Conservation (phyloP, 495 filamentous ascomycete genomes). For the Xylaria cubensis region DNA sequence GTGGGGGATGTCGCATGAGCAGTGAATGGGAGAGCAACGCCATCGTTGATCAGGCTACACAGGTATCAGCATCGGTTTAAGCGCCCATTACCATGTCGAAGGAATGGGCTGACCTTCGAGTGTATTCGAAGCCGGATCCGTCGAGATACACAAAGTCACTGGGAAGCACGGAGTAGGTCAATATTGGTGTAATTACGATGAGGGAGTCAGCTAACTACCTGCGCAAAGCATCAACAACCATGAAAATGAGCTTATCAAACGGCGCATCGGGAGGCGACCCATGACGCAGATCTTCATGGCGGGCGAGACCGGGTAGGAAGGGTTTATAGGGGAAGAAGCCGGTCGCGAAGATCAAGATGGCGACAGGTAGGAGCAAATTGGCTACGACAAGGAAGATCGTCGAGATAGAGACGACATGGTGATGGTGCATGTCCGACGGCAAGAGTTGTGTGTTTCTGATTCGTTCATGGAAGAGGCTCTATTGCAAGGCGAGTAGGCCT, state of each 20-base stretch:
- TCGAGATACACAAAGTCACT: slow-evolving; percentile 94
- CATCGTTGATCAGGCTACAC: slow-evolving; percentile 78
- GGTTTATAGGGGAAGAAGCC: slow-evolving; percentile 99
- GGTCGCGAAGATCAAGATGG: slow-evolving; percentile 81
- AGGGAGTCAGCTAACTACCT: slow-evolving; percentile 62
- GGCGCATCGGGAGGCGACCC: slow-evolving; percentile 61
- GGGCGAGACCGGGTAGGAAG: slow-evolving; percentile 81
- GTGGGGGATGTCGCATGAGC: slow-evolving; percentile 96
- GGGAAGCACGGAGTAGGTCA: slow-evolving; percentile 23
- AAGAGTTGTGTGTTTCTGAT: background rate
- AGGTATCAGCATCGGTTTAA: slow-evolving; percentile 31
- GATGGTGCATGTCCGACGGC: slow-evolving; percentile 37
- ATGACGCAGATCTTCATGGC: slow-evolving; percentile 59
- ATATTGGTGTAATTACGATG: slow-evolving; percentile 14
- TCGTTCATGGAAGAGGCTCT: slow-evolving; percentile 18
- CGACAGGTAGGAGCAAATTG: slow-evolving; percentile 79
- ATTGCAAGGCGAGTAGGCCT: background rate
- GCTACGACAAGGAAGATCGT: slow-evolving; percentile 61
- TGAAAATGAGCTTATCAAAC: slow-evolving; percentile 92
- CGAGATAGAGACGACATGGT: slow-evolving; percentile 44
- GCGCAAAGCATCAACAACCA: slow-evolving; percentile 95
- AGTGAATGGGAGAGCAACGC: slow-evolving; percentile 88
- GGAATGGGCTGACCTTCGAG: slow-evolving; percentile 72
- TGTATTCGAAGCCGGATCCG: slow-evolving; percentile 83
- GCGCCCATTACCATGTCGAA: background rate